Evolutionary conservation across 2,329 filamentous ascomycete species (phyloP).

Genomic region (Setomelanomma holmii): DNA sequence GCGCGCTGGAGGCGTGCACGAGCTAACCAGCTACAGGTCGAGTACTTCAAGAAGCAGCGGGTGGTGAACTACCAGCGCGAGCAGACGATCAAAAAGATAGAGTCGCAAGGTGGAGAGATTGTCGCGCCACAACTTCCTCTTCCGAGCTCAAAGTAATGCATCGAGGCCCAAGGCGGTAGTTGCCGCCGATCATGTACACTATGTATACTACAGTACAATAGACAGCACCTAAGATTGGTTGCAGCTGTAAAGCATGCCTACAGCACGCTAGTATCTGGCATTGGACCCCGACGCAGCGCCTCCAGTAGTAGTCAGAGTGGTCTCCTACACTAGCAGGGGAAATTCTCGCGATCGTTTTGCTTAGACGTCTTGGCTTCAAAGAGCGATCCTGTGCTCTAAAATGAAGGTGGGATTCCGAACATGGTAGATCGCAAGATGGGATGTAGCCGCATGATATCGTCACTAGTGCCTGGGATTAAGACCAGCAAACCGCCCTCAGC

Average conservation of each 20-base stretch:
- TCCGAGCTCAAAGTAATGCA: conserved; percentile 25
- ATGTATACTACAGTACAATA: conserved; percentile 30
- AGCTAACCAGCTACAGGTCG: conserved; percentile 66
- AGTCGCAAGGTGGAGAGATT: conserved; percentile 53
- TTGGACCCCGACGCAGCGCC: conserved; percentile 2
- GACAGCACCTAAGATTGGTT: conserved; percentile 17
- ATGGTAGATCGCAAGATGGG: background rate
- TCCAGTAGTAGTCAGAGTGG: background rate
- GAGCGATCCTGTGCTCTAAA: background rate
- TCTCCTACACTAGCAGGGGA: background rate
- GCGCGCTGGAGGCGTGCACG: background rate
- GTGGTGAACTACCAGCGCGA: conserved; percentile 91
- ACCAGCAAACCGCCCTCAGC: background rate
- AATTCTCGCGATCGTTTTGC: background rate
- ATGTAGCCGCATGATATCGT: conserved; percentile 16
- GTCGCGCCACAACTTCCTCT: conserved; percentile 43
- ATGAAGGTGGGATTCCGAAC: background rate
- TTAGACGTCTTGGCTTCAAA: conserved; percentile 6
- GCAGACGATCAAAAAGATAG: conserved; percentile 61
- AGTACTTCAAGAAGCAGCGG: conserved; percentile 97
- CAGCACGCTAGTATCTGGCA: conserved; percentile 4
- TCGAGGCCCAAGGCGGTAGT: conserved; percentile 1
- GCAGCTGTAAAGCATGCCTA: conserved; percentile 11
- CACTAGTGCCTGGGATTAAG: conserved; percentile 4
- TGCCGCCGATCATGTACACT: conserved; percentile 27